These are phyloP conservation scores for Claviceps quebecensis DNA, from an alignment of 2,329 filamentous ascomycete genomes.

Conservation along the genomic window DNA sequence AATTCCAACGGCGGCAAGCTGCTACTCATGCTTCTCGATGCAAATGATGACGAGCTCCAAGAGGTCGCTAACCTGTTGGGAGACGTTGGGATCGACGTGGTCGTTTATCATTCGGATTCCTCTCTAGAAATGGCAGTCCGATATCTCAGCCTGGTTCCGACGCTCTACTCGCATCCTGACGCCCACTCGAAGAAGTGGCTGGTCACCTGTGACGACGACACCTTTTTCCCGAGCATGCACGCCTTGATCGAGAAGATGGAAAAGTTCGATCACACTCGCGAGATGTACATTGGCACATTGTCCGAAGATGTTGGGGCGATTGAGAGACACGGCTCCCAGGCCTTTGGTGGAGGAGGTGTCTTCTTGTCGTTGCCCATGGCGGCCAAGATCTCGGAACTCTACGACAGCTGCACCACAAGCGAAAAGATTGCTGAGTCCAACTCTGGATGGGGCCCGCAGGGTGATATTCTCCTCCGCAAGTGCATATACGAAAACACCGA, in stretches of 20 bases:
- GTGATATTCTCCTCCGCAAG: slow-evolving; percentile 47
- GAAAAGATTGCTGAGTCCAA: slow-evolving; percentile 40
- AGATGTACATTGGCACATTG: slow-evolving; percentile 46
- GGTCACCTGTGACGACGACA: slow-evolving; percentile 50
- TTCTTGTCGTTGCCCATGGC: slow-evolving; percentile 42
- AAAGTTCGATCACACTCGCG: slow-evolving; percentile 35
- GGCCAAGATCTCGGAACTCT: slow-evolving; percentile 29
- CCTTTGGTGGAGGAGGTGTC: slow-evolving; percentile 49
- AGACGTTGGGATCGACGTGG: slow-evolving; percentile 38
- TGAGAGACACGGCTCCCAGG: slow-evolving; percentile 46
- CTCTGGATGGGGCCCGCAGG: slow-evolving; percentile 44
- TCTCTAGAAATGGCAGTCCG: slow-evolving; percentile 43
- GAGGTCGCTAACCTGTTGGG: slow-evolving; percentile 33
- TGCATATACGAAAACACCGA: slow-evolving; percentile 51
- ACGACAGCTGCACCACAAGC: slow-evolving; percentile 30
- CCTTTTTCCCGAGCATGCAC: slow-evolving; percentile 48
- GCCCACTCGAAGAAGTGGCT: slow-evolving; percentile 41
- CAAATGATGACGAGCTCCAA: slow-evolving; percentile 34
- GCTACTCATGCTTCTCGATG: slow-evolving; percentile 39
- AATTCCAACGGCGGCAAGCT: slow-evolving; percentile 43
- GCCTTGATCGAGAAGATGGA: slow-evolving; percentile 35
- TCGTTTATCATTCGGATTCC: slow-evolving; percentile 40
- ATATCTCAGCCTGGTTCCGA: slow-evolving; percentile 40
- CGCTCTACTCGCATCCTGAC: slow-evolving; percentile 37
- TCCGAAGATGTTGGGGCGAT: slow-evolving; percentile 49